These are phyloP conservation scores for Beta lomatogona DNA, from an alignment of 179 eudicot genomes.

Conservation along the genomic window DNA sequence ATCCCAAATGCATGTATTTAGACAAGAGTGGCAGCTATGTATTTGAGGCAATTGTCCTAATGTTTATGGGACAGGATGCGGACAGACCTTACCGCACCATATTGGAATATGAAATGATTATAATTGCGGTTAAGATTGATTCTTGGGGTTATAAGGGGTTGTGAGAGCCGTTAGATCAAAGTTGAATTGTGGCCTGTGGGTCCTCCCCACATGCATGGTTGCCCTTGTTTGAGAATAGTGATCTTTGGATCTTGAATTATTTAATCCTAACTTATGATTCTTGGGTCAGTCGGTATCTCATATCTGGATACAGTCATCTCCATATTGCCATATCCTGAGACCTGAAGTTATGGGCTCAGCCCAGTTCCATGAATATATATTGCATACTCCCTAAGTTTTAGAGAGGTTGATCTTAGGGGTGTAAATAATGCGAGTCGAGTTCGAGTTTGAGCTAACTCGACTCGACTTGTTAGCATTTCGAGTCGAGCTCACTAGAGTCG, in stretches of 20 bases:
- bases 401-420: too few relatives aligned
- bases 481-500: too few relatives aligned
- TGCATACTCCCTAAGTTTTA: too few relatives aligned
- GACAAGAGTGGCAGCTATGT: slow-evolving; percentile 33
- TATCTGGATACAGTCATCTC: slow-evolving; percentile 1
- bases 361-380: slow-evolving; percentile 7
- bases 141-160: background rate
- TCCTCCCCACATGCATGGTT: slow-evolving; percentile 40
- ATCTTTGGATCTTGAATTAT: slow-evolving; percentile 23
- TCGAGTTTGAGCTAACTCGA: too few relatives aligned
- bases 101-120: slow-evolving; percentile 10
- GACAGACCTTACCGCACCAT: slow-evolving; percentile 27
- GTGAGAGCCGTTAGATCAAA: slow-evolving; percentile 24
- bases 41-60: slow-evolving; percentile 36
- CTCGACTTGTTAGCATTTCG: too few relatives aligned
- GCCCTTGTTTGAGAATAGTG: slow-evolving; percentile 21
- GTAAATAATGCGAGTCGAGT: too few relatives aligned
- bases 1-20: slow-evolving; percentile 36
- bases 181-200: slow-evolving; percentile 11
- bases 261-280: background rate
- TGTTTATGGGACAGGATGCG: slow-evolving; percentile 36
- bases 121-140: slow-evolving; percentile 21
- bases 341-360: slow-evolving; percentile 17
- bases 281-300: slow-evolving; percentile 22
- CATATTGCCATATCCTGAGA: slow-evolving; percentile 20